Evolutionary conservation across 495 filamentous ascomycete species (phyloP).

Genomic region (Letharia columbiana): DNA sequence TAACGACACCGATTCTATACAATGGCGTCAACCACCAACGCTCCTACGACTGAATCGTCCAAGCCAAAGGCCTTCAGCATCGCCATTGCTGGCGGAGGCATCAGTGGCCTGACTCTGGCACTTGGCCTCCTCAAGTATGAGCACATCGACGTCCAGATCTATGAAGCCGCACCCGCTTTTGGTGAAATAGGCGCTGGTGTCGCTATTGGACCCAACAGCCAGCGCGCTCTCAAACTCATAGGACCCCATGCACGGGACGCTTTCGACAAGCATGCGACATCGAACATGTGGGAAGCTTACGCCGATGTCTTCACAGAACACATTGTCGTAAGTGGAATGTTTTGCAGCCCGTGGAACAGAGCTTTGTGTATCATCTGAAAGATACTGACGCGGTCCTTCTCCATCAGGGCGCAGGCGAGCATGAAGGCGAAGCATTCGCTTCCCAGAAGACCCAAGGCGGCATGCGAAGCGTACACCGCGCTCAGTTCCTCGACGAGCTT

Average conservation of each 20-base stretch:
- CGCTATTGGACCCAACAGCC: conserved; percentile 23
- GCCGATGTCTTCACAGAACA: conserved; percentile 2
- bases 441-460: conserved; percentile 12
- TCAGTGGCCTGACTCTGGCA: conserved; percentile 29
- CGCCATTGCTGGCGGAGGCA: conserved; percentile 25
- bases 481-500: conserved; percentile 42
- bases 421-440: conserved; percentile 7
- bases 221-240: conserved; percentile 25
- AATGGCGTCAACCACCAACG: not conserved
- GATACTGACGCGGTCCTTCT: not conserved
- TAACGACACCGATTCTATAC: not conserved
- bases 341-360: not conserved
- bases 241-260: conserved; percentile 27
- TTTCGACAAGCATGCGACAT: conserved; percentile 32
- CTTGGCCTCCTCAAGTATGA: conserved; percentile 27
- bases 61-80: not conserved
- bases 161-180: conserved; percentile 40
- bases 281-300: conserved; percentile 33
- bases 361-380: not conserved
- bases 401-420: conserved; percentile 7
- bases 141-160: conserved; percentile 38
- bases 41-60: not conserved
- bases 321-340: conserved; percentile 9
- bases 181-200: conserved; percentile 36
- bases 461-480: conserved; percentile 40